phyloP scores from a whole-genome alignment of 2,329 filamentous ascomycete genomes.

The Colletotrichum liaoningense region DNA sequence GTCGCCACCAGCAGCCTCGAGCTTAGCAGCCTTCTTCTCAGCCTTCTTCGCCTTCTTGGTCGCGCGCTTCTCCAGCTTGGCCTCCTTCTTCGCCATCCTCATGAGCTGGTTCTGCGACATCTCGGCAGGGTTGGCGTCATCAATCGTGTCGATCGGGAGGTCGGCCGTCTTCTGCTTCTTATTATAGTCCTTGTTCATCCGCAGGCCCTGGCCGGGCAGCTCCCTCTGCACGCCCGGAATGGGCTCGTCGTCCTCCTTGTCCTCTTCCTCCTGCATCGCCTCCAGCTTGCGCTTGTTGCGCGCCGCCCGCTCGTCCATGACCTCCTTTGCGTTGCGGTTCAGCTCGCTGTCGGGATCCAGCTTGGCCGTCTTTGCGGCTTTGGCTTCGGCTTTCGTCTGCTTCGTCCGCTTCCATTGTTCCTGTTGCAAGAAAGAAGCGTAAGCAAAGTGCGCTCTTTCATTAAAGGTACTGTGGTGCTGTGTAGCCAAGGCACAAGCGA shows the following conservation, averaged over 20 bases:
- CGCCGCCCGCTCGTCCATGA: constrained; percentile 81
- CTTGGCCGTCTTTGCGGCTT: constrained; percentile 86
- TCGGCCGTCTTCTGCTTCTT: constrained; percentile 65
- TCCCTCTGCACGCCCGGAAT: constrained; percentile 68
- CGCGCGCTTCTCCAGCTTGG: constrained; percentile 54
- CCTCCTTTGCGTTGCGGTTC: constrained; percentile 88
- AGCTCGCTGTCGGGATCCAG: constrained; percentile 87
- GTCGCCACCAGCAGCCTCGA: constrained; percentile 6
- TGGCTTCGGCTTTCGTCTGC: constrained; percentile 90
- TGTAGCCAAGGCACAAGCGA: not conserved
- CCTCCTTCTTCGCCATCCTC: constrained; percentile 34
- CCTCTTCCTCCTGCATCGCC: constrained; percentile 65
- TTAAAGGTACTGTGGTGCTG: not conserved
- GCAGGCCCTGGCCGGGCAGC: constrained; percentile 73
- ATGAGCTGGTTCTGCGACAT: constrained; percentile 37
- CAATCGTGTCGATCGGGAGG: constrained; percentile 29
- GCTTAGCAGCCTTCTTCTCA: constrained; percentile 39
- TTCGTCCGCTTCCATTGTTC: constrained; percentile 97
- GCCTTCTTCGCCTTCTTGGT: constrained; percentile 59
- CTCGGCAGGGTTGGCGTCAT: constrained; percentile 37
- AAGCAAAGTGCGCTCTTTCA: not conserved
- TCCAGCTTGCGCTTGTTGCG: constrained; percentile 84
- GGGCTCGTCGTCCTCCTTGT: constrained; percentile 54
- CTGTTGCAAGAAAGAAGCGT: constrained; percentile 55
- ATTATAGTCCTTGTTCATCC: constrained; percentile 58